Evolutionary conservation across 164 flowering plant genomes (phyloP).

Genomic region (Brasenia schreberi): DNA sequence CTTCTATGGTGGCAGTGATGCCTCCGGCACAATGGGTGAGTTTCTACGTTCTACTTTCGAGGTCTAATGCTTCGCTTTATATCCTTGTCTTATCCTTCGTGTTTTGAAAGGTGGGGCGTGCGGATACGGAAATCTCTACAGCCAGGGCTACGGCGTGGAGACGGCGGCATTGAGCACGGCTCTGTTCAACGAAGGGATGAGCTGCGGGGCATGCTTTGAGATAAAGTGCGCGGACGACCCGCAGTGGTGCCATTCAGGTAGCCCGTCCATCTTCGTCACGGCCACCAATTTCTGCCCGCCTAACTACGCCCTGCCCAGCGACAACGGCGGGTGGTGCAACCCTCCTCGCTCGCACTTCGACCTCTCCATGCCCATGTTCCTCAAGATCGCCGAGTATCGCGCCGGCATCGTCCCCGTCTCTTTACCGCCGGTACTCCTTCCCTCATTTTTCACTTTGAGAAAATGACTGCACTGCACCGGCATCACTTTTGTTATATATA

Average conservation of each 20-base stretch:
- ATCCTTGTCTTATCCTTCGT: neutral
- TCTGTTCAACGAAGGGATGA: constrained; percentile 37
- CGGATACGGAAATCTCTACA: constrained; percentile 46
- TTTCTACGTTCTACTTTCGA: neutral
- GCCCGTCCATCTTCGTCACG: constrained; percentile 35
- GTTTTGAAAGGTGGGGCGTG: constrained; percentile 35
- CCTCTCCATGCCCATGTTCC: constrained; percentile 49
- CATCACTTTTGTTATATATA: too few relatives aligned
- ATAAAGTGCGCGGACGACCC: constrained; percentile 34
- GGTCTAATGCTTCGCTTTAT: neutral
- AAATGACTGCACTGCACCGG: too few relatives aligned
- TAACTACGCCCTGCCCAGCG: constrained; percentile 33
- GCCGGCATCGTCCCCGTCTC: constrained; percentile 37
- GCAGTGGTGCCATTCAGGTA: constrained; percentile 36
- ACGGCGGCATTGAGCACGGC: constrained; percentile 51
- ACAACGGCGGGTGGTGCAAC: constrained; percentile 58
- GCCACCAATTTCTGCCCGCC: constrained; percentile 58
- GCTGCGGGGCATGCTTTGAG: constrained; percentile 49
- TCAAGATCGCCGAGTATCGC: constrained; percentile 36
- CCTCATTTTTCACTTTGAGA: too few relatives aligned
- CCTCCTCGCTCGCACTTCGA: constrained; percentile 54
- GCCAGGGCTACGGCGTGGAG: constrained; percentile 46
- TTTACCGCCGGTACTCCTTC: too few relatives aligned
- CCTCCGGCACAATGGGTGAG: constrained; percentile 23
- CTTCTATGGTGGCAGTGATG: constrained; percentile 3